These are phyloP conservation scores for Flammula alnicola DNA, from an alignment of 1,284 basidiomycete species.

Conservation along the genomic window DNA sequence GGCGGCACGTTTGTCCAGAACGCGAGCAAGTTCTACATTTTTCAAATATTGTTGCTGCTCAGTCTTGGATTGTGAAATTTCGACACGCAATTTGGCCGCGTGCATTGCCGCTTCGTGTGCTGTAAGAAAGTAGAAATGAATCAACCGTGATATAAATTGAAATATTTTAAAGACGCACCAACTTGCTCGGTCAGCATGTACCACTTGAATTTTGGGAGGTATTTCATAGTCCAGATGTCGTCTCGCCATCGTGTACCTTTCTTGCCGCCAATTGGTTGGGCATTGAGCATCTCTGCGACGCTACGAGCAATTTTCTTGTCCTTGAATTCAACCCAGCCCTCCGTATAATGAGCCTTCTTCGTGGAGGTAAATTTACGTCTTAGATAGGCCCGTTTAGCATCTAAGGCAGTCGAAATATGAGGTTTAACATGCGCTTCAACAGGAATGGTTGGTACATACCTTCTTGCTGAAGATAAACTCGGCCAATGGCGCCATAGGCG, in stretches of 20 bases:
- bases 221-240: constrained; percentile 99
- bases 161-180: constrained; percentile 59
- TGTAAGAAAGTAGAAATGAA: constrained; percentile 36
- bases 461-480: constrained; percentile 88
- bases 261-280: constrained; percentile 93
- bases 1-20: constrained; percentile 85
- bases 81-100: constrained; percentile 85
- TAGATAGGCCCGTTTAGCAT: constrained; percentile 78
- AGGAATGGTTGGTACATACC: constrained; percentile 49
- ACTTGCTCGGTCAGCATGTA: constrained; percentile 99
- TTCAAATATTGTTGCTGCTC: constrained; percentile 95
- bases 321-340: constrained; percentile 98
- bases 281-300: constrained; percentile 95
- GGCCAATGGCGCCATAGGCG: constrained; percentile 81
- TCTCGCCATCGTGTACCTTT: constrained; percentile 92
- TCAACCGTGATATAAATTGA: background rate
- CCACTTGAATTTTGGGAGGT: constrained; percentile 98
- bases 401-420: constrained; percentile 40
- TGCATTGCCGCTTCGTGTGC: constrained; percentile 94
- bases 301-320: constrained; percentile 91
- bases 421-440: background rate
- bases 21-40: constrained; percentile 94
- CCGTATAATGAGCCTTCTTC: constrained; percentile 86
- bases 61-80: constrained; percentile 84
- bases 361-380: constrained; percentile 79